Percentiles rank a stretch among this genome's conserved stretches.
Conservation (phyloP, 1,284 basidiomycete species). For the Stereum hirsutum region DNA sequence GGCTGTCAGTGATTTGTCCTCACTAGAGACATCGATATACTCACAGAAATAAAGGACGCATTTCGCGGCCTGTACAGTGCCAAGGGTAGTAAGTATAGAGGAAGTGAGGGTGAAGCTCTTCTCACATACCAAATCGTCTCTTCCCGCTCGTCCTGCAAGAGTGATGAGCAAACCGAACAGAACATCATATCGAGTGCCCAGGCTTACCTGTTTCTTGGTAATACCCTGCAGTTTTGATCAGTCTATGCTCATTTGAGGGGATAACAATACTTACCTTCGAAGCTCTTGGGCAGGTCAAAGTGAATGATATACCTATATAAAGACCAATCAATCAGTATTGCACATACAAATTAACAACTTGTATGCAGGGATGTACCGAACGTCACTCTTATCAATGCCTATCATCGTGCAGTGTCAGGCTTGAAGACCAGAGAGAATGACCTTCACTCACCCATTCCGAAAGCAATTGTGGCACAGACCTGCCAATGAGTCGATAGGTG, state of each 20-base stretch:
- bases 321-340: neutral
- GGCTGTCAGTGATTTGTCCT: neutral
- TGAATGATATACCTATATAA: constrained; percentile 60
- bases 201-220: constrained; percentile 78
- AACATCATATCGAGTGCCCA: neutral
- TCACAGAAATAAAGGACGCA: constrained; percentile 78
- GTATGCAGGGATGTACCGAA: constrained; percentile 52
- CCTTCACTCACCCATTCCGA: too few species aligned
- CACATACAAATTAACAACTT: neutral
- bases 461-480: too few species aligned
- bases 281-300: constrained; percentile 74
- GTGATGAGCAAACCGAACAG: neutral
- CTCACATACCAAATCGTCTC: constrained; percentile 78
- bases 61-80: constrained; percentile 52
- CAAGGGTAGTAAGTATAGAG: constrained; percentile 1
- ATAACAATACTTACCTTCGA: constrained; percentile 73
- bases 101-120: constrained; percentile 16
- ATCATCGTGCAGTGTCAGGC: constrained; percentile 26
- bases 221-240: constrained; percentile 41
- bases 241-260: neutral
- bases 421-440: neutral
- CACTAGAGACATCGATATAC: constrained; percentile 12
- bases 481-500: too few species aligned
- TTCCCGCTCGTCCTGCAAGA: constrained; percentile 62
- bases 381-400: constrained; percentile 82